Base-by-base conservation (phyloP, 371 early-diverging fungal species). In the Mortierella sp. region DNA sequence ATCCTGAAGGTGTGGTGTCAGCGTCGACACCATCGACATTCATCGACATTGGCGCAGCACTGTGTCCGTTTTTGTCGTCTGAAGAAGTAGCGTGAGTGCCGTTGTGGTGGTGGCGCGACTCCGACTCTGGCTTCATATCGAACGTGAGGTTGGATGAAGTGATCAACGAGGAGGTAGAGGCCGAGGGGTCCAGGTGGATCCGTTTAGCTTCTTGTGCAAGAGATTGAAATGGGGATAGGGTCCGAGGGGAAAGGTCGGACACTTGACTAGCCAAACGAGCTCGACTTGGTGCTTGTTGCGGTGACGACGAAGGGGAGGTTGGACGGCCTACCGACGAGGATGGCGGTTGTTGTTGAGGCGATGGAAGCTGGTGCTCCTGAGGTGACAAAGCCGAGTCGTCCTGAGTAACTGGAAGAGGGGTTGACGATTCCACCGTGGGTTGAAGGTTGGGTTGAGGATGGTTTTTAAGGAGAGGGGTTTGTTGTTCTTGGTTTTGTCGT, bases 221-320 rank as follows among this genome's bases (percentile, higher is more conserved):
- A 3, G 54, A 55, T 4, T 74, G 73, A 7, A 75, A n/a, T 18
- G 80, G 49, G 70, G 76, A 44, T 68, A 29, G 48, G 46, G 44
- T 51, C 27, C 74, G 76, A 46, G 32, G 44, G 29, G 74, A 49
- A 29, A 79, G 76, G 71, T 83, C 83, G 38, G 74, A 73, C 49
- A 79, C 79, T 75, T 83, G 83, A 49, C 83, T 83, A 60, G 79
- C 83, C 56, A 83, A 65, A 68, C 79, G 79, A 74, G 73, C 68
- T 48, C 54, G 79, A 29, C 60, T 72, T n/a, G 43, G 46, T 18
- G 68, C 68, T 68, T 68, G 32, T 32, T 32, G 76, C 24, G 70
- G 38, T 3, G 78, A 24, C 43, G 75, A 72, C 11, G 71, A 35
- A 12, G 58, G 41, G 35, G 75, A 49, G 29, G 65, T 38, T 32